Evolutionary conservation across 257 asterid genomes (phyloP).

Genomic region (Solanum paucissectum): DNA sequence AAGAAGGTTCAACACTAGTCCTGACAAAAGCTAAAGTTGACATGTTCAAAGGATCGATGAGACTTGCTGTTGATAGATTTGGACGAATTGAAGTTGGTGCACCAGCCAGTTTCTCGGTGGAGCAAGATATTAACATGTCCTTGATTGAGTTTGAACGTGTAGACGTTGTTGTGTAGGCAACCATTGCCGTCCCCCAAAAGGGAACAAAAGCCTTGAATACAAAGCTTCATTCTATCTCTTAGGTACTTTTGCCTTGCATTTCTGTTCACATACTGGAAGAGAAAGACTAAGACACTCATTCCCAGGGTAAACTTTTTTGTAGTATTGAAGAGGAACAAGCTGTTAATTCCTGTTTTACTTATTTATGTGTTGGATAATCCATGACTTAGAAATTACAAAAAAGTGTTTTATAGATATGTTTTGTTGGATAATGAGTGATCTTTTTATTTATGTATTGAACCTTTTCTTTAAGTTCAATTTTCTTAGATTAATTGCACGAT

Average conservation of each 20-base stretch:
- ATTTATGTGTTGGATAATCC: neutral
- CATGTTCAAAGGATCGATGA: slow-evolving; percentile 84
- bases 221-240: neutral
- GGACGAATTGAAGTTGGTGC: slow-evolving; percentile 54
- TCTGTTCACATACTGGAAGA: neutral
- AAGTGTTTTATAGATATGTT: neutral
- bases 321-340: neutral
- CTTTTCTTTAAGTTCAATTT: neutral
- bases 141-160: slow-evolving; percentile 68
- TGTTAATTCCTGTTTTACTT: neutral
- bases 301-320: neutral
- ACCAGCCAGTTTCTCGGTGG: slow-evolving; percentile 43
- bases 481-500: neutral
- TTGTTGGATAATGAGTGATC: neutral
- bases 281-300: neutral
- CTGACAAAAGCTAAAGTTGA: slow-evolving; percentile 61
- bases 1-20: slow-evolving; percentile 51
- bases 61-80: slow-evolving; percentile 61
- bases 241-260: neutral
- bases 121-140: slow-evolving; percentile 51
- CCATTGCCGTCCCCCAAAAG: neutral
- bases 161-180: slow-evolving; percentile 45
- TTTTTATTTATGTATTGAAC: neutral
- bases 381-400: neutral
- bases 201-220: neutral